Evolutionary conservation across 2,329 filamentous ascomycete species (phyloP).

Genomic region (Chrysoporthe puriensis): DNA sequence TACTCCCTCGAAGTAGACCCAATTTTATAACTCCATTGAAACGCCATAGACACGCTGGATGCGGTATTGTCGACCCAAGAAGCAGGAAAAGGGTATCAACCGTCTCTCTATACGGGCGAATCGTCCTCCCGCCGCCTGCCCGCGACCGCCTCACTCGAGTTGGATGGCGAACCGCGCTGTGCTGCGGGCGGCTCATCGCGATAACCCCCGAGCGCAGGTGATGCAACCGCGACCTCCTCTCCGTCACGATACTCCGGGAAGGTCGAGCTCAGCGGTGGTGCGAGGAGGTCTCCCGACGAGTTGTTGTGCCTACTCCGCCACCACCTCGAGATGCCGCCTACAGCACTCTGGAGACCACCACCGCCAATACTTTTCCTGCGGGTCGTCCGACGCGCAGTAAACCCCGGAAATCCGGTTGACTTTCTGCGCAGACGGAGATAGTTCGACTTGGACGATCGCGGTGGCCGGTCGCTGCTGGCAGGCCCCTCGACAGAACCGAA

Average conservation of each 20-base stretch:
- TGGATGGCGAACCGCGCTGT: background rate
- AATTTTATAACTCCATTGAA: conserved; percentile 13
- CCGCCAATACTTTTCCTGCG: conserved; percentile 42
- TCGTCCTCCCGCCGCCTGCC: conserved; percentile 25
- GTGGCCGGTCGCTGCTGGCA: conserved; percentile 13
- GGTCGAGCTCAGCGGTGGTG: conserved; percentile 14
- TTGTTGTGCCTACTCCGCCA: conserved; percentile 41
- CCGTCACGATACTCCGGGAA: conserved; percentile 30
- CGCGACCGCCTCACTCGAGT: conserved; percentile 14
- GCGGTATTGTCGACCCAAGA: conserved; percentile 6
- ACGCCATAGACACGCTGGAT: conserved; percentile 12
- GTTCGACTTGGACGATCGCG: conserved; percentile 20
- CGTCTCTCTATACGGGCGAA: conserved; percentile 27
- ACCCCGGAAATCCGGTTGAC: conserved; percentile 65
- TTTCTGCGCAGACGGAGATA: conserved; percentile 52
- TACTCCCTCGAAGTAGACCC: conserved; percentile 8
- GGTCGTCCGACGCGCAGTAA: conserved; percentile 55
- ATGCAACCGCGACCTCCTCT: conserved; percentile 17
- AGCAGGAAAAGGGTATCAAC: conserved; percentile 13
- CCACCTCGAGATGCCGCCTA: conserved; percentile 60
- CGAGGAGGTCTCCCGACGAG: conserved; percentile 16
- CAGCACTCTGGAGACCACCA: conserved; percentile 51
- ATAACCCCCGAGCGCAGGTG: conserved; percentile 8
- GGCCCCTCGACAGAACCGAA: conserved; percentile 19
- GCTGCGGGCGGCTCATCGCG: conserved; percentile 19